A percentile compares a stretch with the other conserved stretches of the same genome.
Conservation (phyloP, 1,284 basidiomycete genomes). For the Microbotryomycetes sp. region DNA sequence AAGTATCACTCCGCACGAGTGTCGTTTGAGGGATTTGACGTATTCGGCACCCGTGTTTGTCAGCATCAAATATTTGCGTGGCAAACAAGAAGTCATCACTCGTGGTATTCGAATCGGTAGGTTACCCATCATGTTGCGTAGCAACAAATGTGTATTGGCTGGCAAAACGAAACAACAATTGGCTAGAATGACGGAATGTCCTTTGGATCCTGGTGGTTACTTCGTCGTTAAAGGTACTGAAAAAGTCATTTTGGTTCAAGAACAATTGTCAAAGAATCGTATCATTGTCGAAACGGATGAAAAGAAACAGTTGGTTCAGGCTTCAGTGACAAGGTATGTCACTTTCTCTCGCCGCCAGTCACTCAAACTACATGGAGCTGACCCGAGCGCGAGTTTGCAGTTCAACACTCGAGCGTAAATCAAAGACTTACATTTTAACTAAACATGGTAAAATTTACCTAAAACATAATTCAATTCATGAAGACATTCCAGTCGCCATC, state of each 20-base stretch:
- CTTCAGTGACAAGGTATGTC: slow-evolving; percentile 90
- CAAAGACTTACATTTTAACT: slow-evolving; percentile 94
- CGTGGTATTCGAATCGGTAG: slow-evolving; percentile 85
- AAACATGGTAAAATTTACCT: slow-evolving; percentile 92
- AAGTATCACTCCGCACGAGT: slow-evolving; percentile 92
- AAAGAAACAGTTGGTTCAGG: slow-evolving; percentile 86
- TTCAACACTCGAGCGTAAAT: slow-evolving; percentile 96
- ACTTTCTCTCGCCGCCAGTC: not conserved
- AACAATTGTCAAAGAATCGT: slow-evolving; percentile 97
- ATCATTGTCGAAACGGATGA: slow-evolving; percentile 95
- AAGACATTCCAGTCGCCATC: slow-evolving; percentile 93
- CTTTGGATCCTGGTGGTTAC: slow-evolving; percentile 96
- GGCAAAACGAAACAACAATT: slow-evolving; percentile 71
- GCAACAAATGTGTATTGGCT: slow-evolving; percentile 85
- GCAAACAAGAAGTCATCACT: slow-evolving; percentile 76
- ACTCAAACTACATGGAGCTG: not conserved
- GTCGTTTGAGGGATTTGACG: slow-evolving; percentile 89
- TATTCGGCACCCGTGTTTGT: slow-evolving; percentile 93
- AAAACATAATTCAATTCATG: slow-evolving; percentile 96
- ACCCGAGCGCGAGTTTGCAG: slow-evolving; percentile 45
- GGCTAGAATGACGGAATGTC: slow-evolving; percentile 91
- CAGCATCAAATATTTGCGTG: slow-evolving; percentile 91
- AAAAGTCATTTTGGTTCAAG: slow-evolving; percentile 98
- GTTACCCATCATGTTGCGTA: slow-evolving; percentile 93
- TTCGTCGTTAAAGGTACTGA: slow-evolving; percentile 99